phyloP scores from a whole-genome alignment of 202 grass and related monocot genomes.

The Sporobolus alterniflorus region DNA sequence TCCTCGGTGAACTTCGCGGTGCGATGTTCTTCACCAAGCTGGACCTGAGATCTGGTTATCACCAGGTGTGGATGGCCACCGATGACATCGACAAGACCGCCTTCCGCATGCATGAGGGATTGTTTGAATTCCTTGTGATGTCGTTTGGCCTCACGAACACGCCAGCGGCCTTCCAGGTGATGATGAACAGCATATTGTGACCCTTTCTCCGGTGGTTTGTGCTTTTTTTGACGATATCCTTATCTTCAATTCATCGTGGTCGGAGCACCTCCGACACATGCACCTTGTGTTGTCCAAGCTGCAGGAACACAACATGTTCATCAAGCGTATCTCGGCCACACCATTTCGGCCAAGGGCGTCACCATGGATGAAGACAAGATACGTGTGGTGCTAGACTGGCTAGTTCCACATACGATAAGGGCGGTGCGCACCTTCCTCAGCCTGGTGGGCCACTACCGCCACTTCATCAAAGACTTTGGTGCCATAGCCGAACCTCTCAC shows the following conservation, averaged over 20 bases:
- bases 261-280: background rate
- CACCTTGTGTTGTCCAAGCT: too few species aligned
- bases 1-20: background rate
- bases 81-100: background rate
- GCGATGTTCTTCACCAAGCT: background rate
- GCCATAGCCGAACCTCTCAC: background rate
- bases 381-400: background rate
- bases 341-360: rapidly evolving
- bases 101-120: background rate
- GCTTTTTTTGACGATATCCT: background rate
- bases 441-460: background rate
- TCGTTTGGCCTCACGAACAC: background rate
- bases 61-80: background rate
- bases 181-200: background rate
- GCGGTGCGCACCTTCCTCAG: background rate
- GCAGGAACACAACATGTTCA: too few species aligned
- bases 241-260: background rate
- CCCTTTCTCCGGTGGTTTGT: background rate
- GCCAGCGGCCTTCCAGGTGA: background rate
- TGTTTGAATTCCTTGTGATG: background rate
- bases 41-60: background rate
- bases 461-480: background rate
- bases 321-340: background rate
- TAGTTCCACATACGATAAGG: too few species aligned
- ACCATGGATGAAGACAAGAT: background rate